phyloP scores from a whole-genome alignment of 768 basidiomycete species.

The Gymnopilus junonius region DNA sequence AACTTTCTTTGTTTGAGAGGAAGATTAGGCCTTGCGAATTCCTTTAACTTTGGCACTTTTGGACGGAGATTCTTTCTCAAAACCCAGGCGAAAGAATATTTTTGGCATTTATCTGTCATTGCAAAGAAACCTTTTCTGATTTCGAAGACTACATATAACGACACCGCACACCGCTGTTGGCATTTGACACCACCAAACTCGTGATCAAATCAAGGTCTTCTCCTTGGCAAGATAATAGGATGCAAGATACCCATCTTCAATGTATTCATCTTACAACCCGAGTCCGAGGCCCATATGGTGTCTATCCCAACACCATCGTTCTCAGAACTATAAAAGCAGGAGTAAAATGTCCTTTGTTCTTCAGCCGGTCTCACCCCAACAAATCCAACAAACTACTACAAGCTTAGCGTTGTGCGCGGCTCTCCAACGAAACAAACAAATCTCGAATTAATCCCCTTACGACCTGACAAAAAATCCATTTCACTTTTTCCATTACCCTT shows the following conservation, averaged over 20 bases:
- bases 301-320: not conserved
- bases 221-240: not conserved
- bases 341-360: not conserved
- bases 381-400: not conserved
- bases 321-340: not conserved
- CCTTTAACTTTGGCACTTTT: no score
- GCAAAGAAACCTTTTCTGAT: no score
- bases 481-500: not conserved
- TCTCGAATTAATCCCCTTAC: not conserved
- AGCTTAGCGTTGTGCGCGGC: slow-evolving; percentile 1
- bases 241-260: not conserved
- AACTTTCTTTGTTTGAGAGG: no score
- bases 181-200: not conserved
- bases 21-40: no score
- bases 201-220: not conserved
- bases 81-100: no score
- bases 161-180: not conserved
- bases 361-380: not conserved
- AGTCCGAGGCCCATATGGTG: not conserved
- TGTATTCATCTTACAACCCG: not conserved
- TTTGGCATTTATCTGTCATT: no score
- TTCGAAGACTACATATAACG: no score
- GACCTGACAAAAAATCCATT: not conserved
- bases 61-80: no score
- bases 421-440: not conserved